Conservation (phyloP, 2,329 filamentous ascomycete species). For the Penicillium nordicum region DNA sequence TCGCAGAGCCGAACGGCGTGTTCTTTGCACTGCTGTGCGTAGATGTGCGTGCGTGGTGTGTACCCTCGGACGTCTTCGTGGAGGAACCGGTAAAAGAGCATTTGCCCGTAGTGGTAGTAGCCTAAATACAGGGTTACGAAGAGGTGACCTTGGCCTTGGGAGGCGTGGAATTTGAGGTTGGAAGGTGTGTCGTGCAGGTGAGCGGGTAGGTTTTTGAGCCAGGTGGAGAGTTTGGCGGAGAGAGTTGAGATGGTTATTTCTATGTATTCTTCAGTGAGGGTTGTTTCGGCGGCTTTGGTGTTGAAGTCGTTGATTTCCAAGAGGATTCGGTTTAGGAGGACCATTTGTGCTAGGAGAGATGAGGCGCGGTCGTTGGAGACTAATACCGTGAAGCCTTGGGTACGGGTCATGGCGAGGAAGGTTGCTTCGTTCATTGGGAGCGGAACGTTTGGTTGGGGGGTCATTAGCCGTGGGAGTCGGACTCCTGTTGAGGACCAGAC, state of each 20-base stretch:
- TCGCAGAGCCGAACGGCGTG: constrained; percentile 42
- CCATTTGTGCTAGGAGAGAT: constrained; percentile 39
- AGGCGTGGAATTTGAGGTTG: constrained; percentile 40
- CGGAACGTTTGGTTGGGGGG: constrained; percentile 24
- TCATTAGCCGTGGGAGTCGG: constrained; percentile 33
- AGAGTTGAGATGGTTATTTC: constrained; percentile 27
- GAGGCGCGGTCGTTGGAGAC: constrained; percentile 14
- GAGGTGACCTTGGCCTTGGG: constrained; percentile 41
- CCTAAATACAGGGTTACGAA: constrained; percentile 48
- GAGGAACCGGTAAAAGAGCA: constrained; percentile 50
- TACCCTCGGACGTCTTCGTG: constrained; percentile 27
- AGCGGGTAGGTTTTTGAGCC: constrained; percentile 36
- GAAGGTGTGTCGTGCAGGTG: constrained; percentile 38
- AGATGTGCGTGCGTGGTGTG: constrained; percentile 18
- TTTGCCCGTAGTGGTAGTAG: constrained; percentile 47
- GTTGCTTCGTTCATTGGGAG: constrained; percentile 39
- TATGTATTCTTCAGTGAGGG: constrained; percentile 17
- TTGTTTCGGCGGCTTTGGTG: constrained; percentile 28
- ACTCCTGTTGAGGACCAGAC: constrained; percentile 41
- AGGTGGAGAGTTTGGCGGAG: constrained; percentile 34
- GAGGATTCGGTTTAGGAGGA: constrained; percentile 40
- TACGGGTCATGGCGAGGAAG: constrained; percentile 23
- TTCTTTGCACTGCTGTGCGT: constrained; percentile 41
- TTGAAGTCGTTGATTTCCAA: constrained; percentile 43
- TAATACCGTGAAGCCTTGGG: not conserved